These are phyloP conservation scores for Aureobasidium zeae DNA, from an alignment of 2,329 filamentous ascomycete species.

Conservation along the genomic window DNA sequence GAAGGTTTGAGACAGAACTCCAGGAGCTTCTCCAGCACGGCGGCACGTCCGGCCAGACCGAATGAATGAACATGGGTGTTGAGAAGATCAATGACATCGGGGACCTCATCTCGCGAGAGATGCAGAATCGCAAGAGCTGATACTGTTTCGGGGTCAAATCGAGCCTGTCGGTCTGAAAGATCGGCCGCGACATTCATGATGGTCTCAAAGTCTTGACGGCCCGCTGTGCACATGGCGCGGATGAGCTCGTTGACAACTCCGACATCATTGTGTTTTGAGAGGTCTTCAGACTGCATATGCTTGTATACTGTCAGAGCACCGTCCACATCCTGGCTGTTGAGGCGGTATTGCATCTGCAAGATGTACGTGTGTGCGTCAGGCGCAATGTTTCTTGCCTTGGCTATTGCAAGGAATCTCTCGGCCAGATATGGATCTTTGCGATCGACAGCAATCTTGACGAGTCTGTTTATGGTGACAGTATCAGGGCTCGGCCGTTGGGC, in stretches of 20 bases:
- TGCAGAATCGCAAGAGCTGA: conserved; percentile 64
- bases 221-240: conserved; percentile 53
- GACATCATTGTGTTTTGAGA: conserved; percentile 50
- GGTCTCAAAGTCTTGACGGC: conserved; percentile 55
- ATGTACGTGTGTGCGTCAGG: conserved; percentile 63
- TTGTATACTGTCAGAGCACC: conserved; percentile 60
- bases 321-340: conserved; percentile 63
- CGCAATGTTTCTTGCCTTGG: conserved; percentile 53
- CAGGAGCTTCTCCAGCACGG: conserved; percentile 58
- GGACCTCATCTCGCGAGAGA: conserved; percentile 64
- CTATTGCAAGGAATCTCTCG: conserved; percentile 62
- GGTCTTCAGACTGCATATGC: conserved; percentile 49
- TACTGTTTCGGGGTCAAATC: conserved; percentile 65
- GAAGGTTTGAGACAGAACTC: conserved; percentile 55
- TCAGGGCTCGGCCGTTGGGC: conserved; percentile 31
- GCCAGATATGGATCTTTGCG: conserved; percentile 61
- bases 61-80: conserved; percentile 64
- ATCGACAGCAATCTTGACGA: conserved; percentile 65
- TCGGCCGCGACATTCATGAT: conserved; percentile 66
- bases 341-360: conserved; percentile 65
- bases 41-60: conserved; percentile 57
- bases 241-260: conserved; percentile 63
- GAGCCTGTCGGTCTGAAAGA: conserved; percentile 59
- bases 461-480: conserved; percentile 62
- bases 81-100: conserved; percentile 73